A percentile compares a stretch with the other conserved stretches of the same genome.
These are phyloP conservation scores for Talaromyces ruber DNA, from an alignment of 495 filamentous ascomycete species.

Conservation along the genomic window DNA sequence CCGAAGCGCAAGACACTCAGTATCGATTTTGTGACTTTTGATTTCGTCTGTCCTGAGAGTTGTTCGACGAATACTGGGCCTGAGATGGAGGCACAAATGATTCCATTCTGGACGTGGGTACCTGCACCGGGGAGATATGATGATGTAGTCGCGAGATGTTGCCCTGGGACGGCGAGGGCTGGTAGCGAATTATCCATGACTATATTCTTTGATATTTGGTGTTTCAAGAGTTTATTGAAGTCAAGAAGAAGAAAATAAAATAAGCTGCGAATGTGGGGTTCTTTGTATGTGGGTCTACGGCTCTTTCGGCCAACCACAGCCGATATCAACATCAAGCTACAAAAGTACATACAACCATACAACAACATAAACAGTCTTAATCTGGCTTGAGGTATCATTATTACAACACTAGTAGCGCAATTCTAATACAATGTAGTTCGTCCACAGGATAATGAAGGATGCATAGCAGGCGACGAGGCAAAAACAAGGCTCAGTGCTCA, in stretches of 20 bases:
- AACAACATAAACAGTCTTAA: background rate
- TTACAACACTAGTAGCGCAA: slow-evolving; percentile 4
- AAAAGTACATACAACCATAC: background rate
- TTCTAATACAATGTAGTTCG: slow-evolving; percentile 5
- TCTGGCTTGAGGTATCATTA: slow-evolving; percentile 6
- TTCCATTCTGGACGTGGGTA: slow-evolving; percentile 64
- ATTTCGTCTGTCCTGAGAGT: slow-evolving; percentile 28
- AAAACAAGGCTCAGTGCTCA: background rate
- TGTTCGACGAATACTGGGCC: slow-evolving; percentile 46
- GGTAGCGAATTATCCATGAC: slow-evolving; percentile 25
- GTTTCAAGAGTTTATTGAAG: background rate
- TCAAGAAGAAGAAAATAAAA: background rate
- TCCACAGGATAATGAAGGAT: background rate
- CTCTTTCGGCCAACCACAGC: background rate
- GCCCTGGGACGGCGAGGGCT: slow-evolving; percentile 54
- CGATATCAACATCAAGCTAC: background rate
- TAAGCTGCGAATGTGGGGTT: background rate
- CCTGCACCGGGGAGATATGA: slow-evolving; percentile 66
- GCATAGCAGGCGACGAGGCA: background rate
- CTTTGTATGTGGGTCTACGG: background rate
- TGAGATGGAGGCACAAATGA: slow-evolving; percentile 66
- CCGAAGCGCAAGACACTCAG: slow-evolving; percentile 39
- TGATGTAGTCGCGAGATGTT: slow-evolving; percentile 59
- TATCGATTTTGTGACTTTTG: slow-evolving; percentile 42
- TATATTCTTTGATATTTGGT: background rate